phyloP scores from a whole-genome alignment of 2,329 filamentous ascomycete genomes.

The Neocatenulostroma microsporum region DNA sequence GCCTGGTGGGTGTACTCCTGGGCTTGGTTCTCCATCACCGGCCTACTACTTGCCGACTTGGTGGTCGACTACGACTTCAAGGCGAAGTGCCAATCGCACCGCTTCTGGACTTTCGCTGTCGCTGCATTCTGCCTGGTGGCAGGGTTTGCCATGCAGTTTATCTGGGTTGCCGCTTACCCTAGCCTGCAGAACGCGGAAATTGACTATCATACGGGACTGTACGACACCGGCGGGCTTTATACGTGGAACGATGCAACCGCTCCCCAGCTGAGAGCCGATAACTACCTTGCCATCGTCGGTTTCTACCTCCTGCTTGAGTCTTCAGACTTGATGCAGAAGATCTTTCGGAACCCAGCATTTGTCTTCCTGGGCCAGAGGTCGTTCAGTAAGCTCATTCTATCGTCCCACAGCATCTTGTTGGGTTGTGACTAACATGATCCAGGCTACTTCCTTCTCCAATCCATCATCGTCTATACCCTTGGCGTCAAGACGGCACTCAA shows the following conservation, averaged over 20 bases:
- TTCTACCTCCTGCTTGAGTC: constrained; percentile 37
- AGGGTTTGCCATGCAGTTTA: constrained; percentile 36
- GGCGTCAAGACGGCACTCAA: constrained; percentile 40
- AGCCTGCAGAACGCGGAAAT: constrained; percentile 32
- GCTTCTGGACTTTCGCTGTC: constrained; percentile 28
- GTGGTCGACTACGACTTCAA: constrained; percentile 37
- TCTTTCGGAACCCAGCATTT: constrained; percentile 31
- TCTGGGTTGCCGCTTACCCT: constrained; percentile 37
- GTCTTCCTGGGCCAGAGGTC: constrained; percentile 36
- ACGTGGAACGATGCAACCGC: constrained; percentile 26
- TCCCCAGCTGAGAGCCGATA: constrained; percentile 35
- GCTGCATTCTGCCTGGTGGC: constrained; percentile 27
- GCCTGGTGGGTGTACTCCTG: constrained; percentile 43
- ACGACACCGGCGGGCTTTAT: constrained; percentile 33
- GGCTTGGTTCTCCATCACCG: constrained; percentile 41
- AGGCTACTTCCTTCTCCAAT: constrained; percentile 38
- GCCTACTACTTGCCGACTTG: constrained; percentile 35
- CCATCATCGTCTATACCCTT: constrained; percentile 35
- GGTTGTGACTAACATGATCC: constrained; percentile 1
- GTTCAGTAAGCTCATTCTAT: constrained; percentile 33
- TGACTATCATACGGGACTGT: constrained; percentile 36
- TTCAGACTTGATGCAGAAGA: constrained; percentile 28
- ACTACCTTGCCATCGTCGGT: constrained; percentile 39
- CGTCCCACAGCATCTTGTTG: constrained; percentile 2
- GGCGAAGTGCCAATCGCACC: constrained; percentile 18